Base-by-base conservation (phyloP, 1,284 basidiomycete species). In the Leccinum griseonigrum region DNA sequence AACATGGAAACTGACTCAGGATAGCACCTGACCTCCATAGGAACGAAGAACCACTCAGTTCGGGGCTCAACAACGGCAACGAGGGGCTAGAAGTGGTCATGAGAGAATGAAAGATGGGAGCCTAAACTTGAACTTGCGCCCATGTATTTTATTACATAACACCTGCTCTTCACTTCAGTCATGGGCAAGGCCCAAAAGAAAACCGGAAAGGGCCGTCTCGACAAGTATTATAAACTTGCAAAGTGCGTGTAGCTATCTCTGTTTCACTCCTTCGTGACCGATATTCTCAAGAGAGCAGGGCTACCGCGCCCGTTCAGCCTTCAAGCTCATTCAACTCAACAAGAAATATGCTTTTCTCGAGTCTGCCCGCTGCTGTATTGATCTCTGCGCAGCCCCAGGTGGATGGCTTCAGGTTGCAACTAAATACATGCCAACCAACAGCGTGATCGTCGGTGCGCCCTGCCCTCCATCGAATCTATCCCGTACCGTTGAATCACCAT, bases 311-410 rank as follows among this genome's bases (percentile, higher is more conserved):
- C 97, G 97, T 84, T 98, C 97, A 26, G 97, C 97, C 3, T 99
- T 99, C 90, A 99, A 99, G 81, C 87, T 99, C 62, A 96, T 99
- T 61, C 97, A 99, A 77, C 82, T 99, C 67, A 99, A 99, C 84
- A 97, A 98, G 75, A 98, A 98, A 79, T 99, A 92, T 79, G 86
- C 90, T 46, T 92, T 99, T 72, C 84, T 99, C 48, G 94, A 97
- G 72, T 83, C 86, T 56, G 91, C 97, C 34, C 85, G 90, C 86
- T 98, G 97, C 77, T 94, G 91, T 61, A 97, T 99, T 75, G 97
- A 99, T 85, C 83, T 99, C 57, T 99, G 97, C 79, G 97, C 97
- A 56, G 97, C 97, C 8, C 97, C 97, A 6, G 97, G 97, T 73
- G 97, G 97, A 75, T 99, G 97, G 97, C 84, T 99, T 4, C 97